A percentile compares a stretch with the other conserved stretches of the same genome.
phyloP scores from a whole-genome alignment of 192 early-diverging fungal species.

The Backusella macrospora region DNA sequence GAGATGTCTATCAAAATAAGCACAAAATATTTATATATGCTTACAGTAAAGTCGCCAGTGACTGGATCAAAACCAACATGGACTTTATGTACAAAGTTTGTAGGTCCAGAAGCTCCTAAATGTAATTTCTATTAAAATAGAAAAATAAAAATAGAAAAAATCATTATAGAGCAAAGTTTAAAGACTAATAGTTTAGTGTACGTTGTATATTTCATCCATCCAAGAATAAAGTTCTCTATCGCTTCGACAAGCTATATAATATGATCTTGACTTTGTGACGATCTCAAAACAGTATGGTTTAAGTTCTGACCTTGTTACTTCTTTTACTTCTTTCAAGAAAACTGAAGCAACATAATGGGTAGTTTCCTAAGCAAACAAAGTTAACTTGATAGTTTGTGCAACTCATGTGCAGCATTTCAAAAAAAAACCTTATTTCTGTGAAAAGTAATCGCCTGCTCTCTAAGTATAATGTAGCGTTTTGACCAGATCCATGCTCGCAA shows the following conservation, averaged over 20 bases:
- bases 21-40: not conserved
- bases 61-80: constrained; percentile 74
- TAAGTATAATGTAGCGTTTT: constrained; percentile 89
- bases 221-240: constrained; percentile 98
- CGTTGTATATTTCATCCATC: constrained; percentile 97
- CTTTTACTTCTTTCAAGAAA: constrained; percentile 88
- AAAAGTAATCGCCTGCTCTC: constrained; percentile 87
- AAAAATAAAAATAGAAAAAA: not conserved
- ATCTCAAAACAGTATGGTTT: constrained; percentile 96
- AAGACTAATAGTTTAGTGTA: constrained; percentile 28
- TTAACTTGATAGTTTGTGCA: not conserved
- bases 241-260: constrained; percentile 90
- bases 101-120: constrained; percentile 77
- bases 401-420: not conserved
- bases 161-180: not conserved
- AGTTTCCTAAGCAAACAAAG: constrained; percentile 59
- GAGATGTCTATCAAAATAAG: not conserved
- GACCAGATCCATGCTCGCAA: constrained; percentile 93
- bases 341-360: constrained; percentile 87
- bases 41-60: constrained; percentile 63
- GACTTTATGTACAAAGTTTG: constrained; percentile 85
- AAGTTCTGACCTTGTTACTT: constrained; percentile 81
- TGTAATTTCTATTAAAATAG: constrained; percentile 62
- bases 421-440: constrained; percentile 86
- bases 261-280: constrained; percentile 86